phyloP scores from a whole-genome alignment of 768 basidiomycete species.

The Mycena filopes region DNA sequence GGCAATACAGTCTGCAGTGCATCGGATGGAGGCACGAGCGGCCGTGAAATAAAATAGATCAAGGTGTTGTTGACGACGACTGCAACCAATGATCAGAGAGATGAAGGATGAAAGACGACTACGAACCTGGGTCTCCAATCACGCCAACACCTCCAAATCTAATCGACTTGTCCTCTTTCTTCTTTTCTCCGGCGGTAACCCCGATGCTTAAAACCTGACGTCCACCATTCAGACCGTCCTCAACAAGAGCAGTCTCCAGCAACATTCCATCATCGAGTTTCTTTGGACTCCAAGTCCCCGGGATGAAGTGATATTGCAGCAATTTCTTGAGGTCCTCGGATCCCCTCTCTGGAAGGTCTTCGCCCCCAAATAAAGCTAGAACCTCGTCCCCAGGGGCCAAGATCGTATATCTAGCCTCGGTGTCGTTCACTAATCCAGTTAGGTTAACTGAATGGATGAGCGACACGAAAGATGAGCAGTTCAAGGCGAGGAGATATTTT shows the following conservation, averaged over 20 bases:
- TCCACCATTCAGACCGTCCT: constrained; percentile 74
- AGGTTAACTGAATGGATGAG: constrained; percentile 88
- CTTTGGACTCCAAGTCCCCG: constrained; percentile 76
- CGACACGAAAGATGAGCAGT: constrained; percentile 91
- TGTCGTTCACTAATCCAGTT: constrained; percentile 74
- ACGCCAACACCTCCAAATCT: constrained; percentile 87
- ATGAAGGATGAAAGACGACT: background rate
- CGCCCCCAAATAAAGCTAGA: constrained; percentile 63
- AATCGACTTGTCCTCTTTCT: constrained; percentile 64
- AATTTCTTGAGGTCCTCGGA: constrained; percentile 76
- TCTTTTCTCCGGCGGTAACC: constrained; percentile 63
- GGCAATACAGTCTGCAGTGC: constrained; percentile 85
- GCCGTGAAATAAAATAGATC: constrained; percentile 90
- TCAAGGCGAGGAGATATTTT: constrained; percentile 92
- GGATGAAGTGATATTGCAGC: constrained; percentile 92
- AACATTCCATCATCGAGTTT: constrained; percentile 81
- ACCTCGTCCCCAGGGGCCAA: constrained; percentile 93
- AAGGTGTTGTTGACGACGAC: constrained; percentile 81
- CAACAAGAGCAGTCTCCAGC: constrained; percentile 81
- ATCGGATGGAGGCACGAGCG: constrained; percentile 85
- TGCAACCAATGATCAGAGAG: constrained; percentile 43
- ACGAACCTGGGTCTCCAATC: constrained; percentile 80
- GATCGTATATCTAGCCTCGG: constrained; percentile 81
- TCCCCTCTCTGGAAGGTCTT: constrained; percentile 70
- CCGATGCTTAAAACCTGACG: constrained; percentile 77